Evolutionary conservation across 2,329 filamentous ascomycete species (phyloP), one percentile per base, ranked within the genome.

Genomic region (Paraconiothyrium sp.): DNA sequence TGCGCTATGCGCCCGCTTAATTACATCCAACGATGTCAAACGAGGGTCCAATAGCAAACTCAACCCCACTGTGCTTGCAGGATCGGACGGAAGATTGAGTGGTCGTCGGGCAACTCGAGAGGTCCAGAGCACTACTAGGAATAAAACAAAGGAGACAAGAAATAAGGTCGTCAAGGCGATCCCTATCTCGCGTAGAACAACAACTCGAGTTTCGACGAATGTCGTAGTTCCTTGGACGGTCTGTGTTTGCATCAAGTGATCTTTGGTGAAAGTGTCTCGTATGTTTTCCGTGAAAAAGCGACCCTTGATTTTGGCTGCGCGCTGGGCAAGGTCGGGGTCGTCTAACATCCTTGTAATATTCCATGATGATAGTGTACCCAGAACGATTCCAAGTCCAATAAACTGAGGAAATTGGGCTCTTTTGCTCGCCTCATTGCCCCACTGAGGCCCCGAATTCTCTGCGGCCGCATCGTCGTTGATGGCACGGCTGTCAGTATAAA

Each of bases 271-370:
- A 4, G 68, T 51, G 13, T 66, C 61, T n/a, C 59, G 64, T 1
- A 70, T 14, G 3, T 43, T 51, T 35, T 72, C 67, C 16, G 56
- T 61, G 6, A 69, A 67, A 27, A 71, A 62, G 4, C 69, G 63
- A 13, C 67, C 63, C 51, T 70, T 72, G n/a, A 66, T 50, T 32
- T 49, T 58, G 13, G 44, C 57, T 13, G 65, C 65, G 22, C 47
- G 41, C 13, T 56, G n/a, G 2, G 32, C 24, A 3, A 69, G 22
- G 2, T 58, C 13, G 9, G 50, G 27, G 11, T 66, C 63, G 10
- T 66, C 55, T 14, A 65, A 39, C 30, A 67, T 66, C 14, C 54
- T 5, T 2, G 56, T 57, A 13, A 68, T 2, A 41, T 64, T 67
- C 27, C 60, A 66, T 27, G n/a, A 7, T 13, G 39, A 65, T 16